Base-by-base conservation (phyloP, 371 early-diverging fungal genomes). In the Mortierella sp. region DNA sequence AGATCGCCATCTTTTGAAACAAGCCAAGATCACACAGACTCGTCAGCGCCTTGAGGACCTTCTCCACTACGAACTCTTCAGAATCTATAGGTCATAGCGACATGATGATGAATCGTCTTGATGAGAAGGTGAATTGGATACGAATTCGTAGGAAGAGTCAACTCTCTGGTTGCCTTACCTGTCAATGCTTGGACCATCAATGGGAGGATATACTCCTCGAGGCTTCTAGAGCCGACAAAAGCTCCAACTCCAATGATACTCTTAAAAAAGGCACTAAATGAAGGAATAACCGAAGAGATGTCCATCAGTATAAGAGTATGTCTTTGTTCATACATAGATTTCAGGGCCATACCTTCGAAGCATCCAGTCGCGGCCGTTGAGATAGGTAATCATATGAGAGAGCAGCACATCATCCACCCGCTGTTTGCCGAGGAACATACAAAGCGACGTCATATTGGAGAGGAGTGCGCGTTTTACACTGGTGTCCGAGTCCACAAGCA, bases 151-250 rank as follows among this genome's bases (percentile, higher is more conserved):
- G n/a, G n/a, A n/a, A n/a, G n/a, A n/a, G n/a, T n/a, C n/a, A n/a
- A n/a, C n/a, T n/a, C n/a, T n/a, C n/a, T n/a, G n/a, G n/a, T n/a
- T n/a, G 24, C 13, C 58, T 49, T 86, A 90, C 92, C 93, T 48
- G 92, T 90, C n/a, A 96, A 70, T 0, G 94, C 88, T 68, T 95
- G 95, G n/a, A 92, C 83, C 90, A 95, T 92, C 25, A 97, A 74
- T n/a, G 98, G 98, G 44, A 96, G 74, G 43, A 98, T 92, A 60
- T 95, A 98, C 65, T 95, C 93, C 64, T 95, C 95, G 21, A 96
- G 80, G 46, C 93, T 92, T 28, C 87, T 85, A 3, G 89, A 84
- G 3, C 98, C 97, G 13, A 95, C 91, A 79, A 92, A 93, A 0
- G 92, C 90, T 2, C 94, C 95, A 1, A 96, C 92, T 0, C 95